These are phyloP conservation scores for Dothiorella sarmentorum DNA, from an alignment of 2,329 filamentous ascomycete genomes.

Conservation along the genomic window DNA sequence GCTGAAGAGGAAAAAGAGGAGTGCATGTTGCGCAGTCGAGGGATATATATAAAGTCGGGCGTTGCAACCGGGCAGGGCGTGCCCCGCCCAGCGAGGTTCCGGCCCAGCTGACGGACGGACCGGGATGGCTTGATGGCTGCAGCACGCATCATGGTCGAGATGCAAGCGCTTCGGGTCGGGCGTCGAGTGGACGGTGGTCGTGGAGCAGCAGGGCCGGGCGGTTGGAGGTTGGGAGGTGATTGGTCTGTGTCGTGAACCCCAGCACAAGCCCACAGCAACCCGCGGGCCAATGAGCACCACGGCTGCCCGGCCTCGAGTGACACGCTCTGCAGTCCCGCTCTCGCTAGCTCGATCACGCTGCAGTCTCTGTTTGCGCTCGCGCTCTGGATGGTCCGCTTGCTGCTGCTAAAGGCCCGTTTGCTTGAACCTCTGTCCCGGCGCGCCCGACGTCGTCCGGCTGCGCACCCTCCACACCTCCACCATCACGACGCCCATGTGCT, in stretches of 20 bases:
- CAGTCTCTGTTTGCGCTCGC: slow-evolving; percentile 1
- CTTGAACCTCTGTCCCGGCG: not conserved
- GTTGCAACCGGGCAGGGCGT: not conserved
- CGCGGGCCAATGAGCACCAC: not conserved
- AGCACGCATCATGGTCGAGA: slow-evolving; percentile 10
- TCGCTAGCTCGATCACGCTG: slow-evolving; percentile 15
- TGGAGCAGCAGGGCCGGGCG: slow-evolving; percentile 10
- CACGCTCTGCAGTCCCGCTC: slow-evolving; percentile 17
- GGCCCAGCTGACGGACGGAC: slow-evolving; percentile 16
- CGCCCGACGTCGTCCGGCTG: not conserved
- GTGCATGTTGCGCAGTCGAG: slow-evolving; percentile 8
- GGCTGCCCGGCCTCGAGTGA: slow-evolving; percentile 1
- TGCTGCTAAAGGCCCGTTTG: not conserved
- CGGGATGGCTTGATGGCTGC: slow-evolving; percentile 16
- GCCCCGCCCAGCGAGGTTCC: slow-evolving; percentile 9
- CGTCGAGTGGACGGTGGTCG: slow-evolving; percentile 14
- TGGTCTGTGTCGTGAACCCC: not conserved
- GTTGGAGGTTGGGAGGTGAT: slow-evolving; percentile 8
- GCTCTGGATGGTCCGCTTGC: not conserved
- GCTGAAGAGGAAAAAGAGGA: slow-evolving; percentile 43
- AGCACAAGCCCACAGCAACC: not conserved
- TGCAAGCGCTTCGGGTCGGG: slow-evolving; percentile 17
- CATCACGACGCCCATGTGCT: not conserved
- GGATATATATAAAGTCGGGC: slow-evolving; percentile 12
- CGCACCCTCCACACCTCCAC: not conserved